Percentiles rank a stretch among this genome's conserved stretches.
Evolutionary conservation across 2,329 filamentous ascomycete species (phyloP).

Genomic region (Apiospora saccharicola): DNA sequence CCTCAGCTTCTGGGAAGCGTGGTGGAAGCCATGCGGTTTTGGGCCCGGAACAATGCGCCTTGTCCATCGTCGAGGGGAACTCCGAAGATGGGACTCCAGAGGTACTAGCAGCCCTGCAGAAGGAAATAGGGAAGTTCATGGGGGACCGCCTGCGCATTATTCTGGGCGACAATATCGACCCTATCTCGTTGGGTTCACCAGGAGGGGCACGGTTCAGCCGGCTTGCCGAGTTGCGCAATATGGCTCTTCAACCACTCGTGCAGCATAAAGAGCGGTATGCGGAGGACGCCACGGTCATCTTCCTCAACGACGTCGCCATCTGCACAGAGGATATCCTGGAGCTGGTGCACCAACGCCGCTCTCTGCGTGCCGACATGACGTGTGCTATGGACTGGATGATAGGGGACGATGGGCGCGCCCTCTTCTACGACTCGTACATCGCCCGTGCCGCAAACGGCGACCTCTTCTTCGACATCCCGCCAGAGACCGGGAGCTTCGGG

Average conservation of each 20-base stretch:
- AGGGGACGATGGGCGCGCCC: slow-evolving; percentile 47
- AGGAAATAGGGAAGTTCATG: background rate
- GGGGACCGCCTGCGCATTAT: background rate
- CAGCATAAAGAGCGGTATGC: background rate
- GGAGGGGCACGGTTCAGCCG: background rate
- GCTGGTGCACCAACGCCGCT: slow-evolving; percentile 55
- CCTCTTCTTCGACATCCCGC: slow-evolving; percentile 60
- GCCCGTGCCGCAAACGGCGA: slow-evolving; percentile 60
- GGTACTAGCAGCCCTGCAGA: slow-evolving; percentile 47
- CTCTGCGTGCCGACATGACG: slow-evolving; percentile 58
- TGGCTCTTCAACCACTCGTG: background rate
- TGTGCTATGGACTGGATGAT: slow-evolving; percentile 67
- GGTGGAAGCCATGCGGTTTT: slow-evolving; percentile 58
- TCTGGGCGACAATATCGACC: background rate
- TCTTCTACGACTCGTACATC: slow-evolving; percentile 66
- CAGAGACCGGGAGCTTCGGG: background rate
- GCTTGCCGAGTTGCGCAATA: background rate
- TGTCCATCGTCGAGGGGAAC: slow-evolving; percentile 64
- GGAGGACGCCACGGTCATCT: slow-evolving; percentile 49
- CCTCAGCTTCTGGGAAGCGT: slow-evolving; percentile 60
- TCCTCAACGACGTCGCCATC: slow-evolving; percentile 61
- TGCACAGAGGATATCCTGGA: slow-evolving; percentile 66
- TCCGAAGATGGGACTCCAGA: slow-evolving; percentile 62
- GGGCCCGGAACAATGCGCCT: slow-evolving; percentile 56
- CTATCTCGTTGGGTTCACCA: background rate